Evolutionary conservation across 192 early-diverging fungal species (phyloP).

Genomic region (Entophlyctis luteolus): DNA sequence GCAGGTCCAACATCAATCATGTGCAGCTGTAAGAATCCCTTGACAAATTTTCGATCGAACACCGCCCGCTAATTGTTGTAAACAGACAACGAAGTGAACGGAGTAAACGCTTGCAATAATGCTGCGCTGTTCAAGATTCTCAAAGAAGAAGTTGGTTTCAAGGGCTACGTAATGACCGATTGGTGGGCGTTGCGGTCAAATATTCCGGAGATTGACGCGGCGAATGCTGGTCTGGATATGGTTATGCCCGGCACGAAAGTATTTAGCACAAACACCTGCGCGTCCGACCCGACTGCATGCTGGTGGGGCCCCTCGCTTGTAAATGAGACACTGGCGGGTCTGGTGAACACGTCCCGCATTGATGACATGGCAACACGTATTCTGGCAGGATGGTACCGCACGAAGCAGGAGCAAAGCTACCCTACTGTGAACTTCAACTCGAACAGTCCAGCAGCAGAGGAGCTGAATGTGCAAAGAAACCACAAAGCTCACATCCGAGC

Average conservation of each 20-base stretch:
- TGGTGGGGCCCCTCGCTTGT: neutral
- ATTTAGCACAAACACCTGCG: neutral
- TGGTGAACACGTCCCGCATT: slow-evolving; percentile 29
- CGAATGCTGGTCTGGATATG: slow-evolving; percentile 45
- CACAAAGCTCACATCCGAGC: slow-evolving; percentile 25
- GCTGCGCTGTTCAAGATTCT: slow-evolving; percentile 38
- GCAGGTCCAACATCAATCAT: slow-evolving; percentile 58
- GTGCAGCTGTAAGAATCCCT: slow-evolving; percentile 39
- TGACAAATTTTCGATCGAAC: neutral
- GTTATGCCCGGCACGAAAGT: slow-evolving; percentile 52
- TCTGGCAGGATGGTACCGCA: slow-evolving; percentile 39
- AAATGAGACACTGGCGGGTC: neutral
- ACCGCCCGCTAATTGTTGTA: neutral
- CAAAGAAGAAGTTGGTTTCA: slow-evolving; percentile 54
- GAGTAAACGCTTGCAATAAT: slow-evolving; percentile 53
- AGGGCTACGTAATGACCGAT: slow-evolving; percentile 61
- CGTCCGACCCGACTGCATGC: neutral
- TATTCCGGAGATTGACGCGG: neutral
- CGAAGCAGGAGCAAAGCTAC: slow-evolving; percentile 30
- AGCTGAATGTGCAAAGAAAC: slow-evolving; percentile 12
- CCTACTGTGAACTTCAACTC: neutral
- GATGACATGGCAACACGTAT: slow-evolving; percentile 55
- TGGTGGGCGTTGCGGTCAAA: slow-evolving; percentile 38
- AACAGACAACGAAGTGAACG: neutral
- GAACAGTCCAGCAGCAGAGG: neutral